Conservation (phyloP, 306 rosid species). For the Lotus japonicus region DNA sequence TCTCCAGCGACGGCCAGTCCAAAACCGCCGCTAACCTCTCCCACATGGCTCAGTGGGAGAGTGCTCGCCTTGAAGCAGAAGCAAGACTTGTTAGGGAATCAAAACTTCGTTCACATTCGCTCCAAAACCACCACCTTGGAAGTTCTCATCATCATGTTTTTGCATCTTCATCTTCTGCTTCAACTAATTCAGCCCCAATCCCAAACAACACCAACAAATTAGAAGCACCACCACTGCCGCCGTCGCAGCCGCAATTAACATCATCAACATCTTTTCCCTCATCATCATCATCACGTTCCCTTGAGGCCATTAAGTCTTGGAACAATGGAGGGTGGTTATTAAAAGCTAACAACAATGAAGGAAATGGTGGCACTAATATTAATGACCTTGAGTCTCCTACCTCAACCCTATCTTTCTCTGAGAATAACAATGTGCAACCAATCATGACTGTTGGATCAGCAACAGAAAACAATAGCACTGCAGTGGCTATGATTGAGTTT, state of each 20-base stretch:
- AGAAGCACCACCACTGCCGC: neutral
- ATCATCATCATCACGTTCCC: neutral
- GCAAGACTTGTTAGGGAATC: conserved; percentile 93
- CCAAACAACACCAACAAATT: neutral
- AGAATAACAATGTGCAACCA: conserved; percentile 33
- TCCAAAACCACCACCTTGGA: conserved; percentile 37
- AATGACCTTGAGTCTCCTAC: conserved; percentile 78
- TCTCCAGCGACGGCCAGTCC: conserved; percentile 61
- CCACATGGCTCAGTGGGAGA: conserved; percentile 99
- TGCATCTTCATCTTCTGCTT: conserved; percentile 37
- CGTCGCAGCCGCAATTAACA: neutral
- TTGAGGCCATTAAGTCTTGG: conserved; percentile 32
- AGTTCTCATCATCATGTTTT: conserved; percentile 7
- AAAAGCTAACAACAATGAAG: conserved; percentile 21
- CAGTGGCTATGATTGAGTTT: conserved; percentile 58
- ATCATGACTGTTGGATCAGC: conserved; percentile 31
- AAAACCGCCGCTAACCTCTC: conserved; percentile 81
- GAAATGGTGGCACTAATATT: neutral
- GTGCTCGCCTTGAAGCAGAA: conserved; percentile 98
- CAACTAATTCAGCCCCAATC: neutral
- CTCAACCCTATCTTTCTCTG: conserved; percentile 67
- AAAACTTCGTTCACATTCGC: conserved; percentile 55
- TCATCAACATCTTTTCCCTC: neutral
- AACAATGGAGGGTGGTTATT: conserved; percentile 41
- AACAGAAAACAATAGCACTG: conserved; percentile 18